Percentiles rank a stretch among this genome's conserved stretches.
These are phyloP conservation scores for Ajuga reptans DNA, from an alignment of 305 asterid genomes.

Conservation along the genomic window DNA sequence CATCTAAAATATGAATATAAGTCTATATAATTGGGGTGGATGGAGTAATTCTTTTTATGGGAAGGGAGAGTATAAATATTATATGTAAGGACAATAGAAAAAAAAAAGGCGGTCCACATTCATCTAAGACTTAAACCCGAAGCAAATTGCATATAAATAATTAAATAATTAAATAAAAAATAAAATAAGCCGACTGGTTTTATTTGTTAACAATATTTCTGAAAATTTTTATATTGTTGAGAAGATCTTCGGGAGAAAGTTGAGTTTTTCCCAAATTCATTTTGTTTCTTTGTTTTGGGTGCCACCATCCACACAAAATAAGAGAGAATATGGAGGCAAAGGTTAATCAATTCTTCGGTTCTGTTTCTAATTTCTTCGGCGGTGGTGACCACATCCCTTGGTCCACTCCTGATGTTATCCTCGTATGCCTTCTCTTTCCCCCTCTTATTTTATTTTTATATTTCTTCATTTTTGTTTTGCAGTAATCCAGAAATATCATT, in stretches of 20 bases:
- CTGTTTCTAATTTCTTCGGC: conserved; percentile 51
- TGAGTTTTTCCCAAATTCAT: neutral
- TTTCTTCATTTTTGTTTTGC: neutral
- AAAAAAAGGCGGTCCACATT: too few relatives aligned
- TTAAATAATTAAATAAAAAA: neutral
- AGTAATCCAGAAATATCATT: neutral
- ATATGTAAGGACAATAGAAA: too few relatives aligned
- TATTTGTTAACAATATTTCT: neutral
- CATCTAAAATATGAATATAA: too few relatives aligned
- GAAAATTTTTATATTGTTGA: neutral
- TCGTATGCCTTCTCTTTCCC: conserved; percentile 27
- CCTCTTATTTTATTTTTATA: neutral
- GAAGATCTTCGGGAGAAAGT: neutral
- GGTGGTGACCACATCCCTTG: conserved; percentile 66
- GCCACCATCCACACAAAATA: neutral
- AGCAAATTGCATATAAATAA: too few relatives aligned
- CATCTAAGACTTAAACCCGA: too few relatives aligned
- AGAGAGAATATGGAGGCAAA: conserved; percentile 35
- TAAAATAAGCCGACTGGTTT: neutral
- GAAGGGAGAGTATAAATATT: too few relatives aligned
- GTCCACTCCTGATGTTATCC: conserved; percentile 57
- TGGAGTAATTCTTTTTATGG: too few relatives aligned
- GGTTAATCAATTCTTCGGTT: conserved; percentile 44
- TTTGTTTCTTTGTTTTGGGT: neutral
- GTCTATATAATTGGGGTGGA: too few relatives aligned